Evolutionary conservation across 192 early-diverging fungal genomes (phyloP).

Genomic region (Phycomyces nitens): DNA sequence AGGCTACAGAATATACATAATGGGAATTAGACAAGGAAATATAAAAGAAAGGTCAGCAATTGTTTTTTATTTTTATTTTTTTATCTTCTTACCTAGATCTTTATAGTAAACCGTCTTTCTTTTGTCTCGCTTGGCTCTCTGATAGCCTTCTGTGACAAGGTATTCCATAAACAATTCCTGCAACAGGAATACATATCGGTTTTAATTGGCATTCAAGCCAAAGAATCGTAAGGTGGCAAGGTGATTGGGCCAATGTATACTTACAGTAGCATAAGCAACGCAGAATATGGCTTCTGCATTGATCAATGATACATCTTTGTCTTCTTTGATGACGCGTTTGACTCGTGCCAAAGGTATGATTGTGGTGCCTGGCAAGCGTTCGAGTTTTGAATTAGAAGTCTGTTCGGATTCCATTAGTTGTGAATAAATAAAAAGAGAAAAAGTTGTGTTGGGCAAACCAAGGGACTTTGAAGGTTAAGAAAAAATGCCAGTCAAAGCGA

Average conservation of each 20-base stretch:
- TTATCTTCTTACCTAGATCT: conserved; percentile 53
- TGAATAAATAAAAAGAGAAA: not conserved
- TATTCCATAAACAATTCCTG: conserved; percentile 70
- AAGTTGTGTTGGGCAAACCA: not conserved
- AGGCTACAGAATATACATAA: conserved; percentile 17
- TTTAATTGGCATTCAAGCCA: not conserved
- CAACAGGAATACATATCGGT: not conserved
- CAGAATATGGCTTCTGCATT: conserved; percentile 65
- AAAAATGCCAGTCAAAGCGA: conserved; percentile 4
- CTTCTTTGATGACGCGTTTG: conserved; percentile 71
- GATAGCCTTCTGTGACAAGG: conserved; percentile 58
- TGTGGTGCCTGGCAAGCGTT: conserved; percentile 43
- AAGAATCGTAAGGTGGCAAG: not conserved
- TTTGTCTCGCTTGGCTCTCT: conserved; percentile 60
- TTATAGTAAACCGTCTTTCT: conserved; percentile 71
- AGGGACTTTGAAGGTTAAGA: not conserved
- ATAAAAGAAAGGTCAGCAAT: not conserved
- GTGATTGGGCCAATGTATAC: not conserved
- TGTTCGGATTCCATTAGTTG: conserved; percentile 1
- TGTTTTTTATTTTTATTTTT: not conserved
- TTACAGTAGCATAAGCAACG: conserved; percentile 63
- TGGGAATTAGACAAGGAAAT: not conserved
- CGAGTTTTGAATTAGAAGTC: conserved; percentile 5
- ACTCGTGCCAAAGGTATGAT: conserved; percentile 63
- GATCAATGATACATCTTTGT: conserved; percentile 66